Evolutionary conservation across 176 grass and related monocot species (phyloP).

Genomic region (Typha latifolia): DNA sequence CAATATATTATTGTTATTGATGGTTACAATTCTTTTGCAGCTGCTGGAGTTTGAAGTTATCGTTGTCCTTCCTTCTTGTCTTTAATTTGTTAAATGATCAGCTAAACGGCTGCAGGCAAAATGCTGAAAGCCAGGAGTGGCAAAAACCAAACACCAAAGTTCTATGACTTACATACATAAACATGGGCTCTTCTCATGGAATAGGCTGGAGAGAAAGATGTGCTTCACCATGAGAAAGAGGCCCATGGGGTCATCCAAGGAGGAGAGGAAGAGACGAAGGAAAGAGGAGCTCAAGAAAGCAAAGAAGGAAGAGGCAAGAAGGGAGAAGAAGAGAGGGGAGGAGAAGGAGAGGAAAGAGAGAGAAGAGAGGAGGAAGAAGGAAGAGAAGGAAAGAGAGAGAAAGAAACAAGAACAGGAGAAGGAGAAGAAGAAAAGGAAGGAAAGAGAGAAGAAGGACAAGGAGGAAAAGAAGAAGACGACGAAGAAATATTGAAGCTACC

Average conservation of each 20-base stretch:
- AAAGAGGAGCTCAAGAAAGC: not conserved
- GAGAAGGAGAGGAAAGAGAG: not conserved
- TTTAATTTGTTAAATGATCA: too few species aligned
- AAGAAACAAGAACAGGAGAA: not conserved
- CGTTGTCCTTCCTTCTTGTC: too few species aligned
- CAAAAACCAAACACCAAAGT: too few species aligned
- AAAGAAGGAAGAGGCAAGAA: not conserved
- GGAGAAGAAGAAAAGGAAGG: too few species aligned
- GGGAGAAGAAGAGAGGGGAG: not conserved
- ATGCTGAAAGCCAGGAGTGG: too few species aligned
- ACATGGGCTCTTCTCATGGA: not conserved
- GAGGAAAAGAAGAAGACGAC: not conserved
- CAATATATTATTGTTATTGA: too few species aligned
- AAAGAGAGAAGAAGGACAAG: not conserved
- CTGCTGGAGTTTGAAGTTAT: too few species aligned
- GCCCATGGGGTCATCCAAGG: not conserved
- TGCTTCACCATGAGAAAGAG: constrained; percentile 5
- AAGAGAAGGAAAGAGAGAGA: not conserved
- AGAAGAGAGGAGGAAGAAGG: not conserved
- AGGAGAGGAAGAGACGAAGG: not conserved
- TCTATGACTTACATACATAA: not conserved
- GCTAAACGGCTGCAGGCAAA: too few species aligned
- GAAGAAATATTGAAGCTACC: not conserved
- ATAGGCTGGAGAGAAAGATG: not conserved
- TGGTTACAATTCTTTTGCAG: too few species aligned